Percentiles rank a stretch among this genome's conserved stretches.
These are phyloP conservation scores for Trypanosoma melophagium DNA, from an alignment of 208 protist species.

Conservation along the genomic window DNA sequence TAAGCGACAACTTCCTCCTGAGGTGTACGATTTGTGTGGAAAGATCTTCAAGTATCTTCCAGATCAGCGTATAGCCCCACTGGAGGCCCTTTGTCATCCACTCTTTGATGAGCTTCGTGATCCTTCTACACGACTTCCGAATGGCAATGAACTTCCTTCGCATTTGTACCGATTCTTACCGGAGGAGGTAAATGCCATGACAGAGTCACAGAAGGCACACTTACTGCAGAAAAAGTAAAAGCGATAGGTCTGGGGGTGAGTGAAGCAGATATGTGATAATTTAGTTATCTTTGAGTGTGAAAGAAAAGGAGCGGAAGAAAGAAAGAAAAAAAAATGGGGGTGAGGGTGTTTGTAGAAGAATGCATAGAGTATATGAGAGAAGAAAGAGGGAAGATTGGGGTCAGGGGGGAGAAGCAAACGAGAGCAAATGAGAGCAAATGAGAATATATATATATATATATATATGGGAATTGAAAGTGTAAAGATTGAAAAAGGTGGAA, in stretches of 20 bases:
- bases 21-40: conserved; percentile 93
- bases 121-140: conserved; percentile 62
- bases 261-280: no score
- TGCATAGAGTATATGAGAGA: neutral
- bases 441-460: neutral
- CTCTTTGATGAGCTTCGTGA: conserved; percentile 98
- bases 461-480: no score
- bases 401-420: conserved; percentile 1
- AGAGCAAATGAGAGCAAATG: conserved; percentile 8
- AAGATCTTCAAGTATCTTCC: conserved; percentile 95
- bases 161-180: conserved; percentile 72
- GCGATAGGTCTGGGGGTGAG: neutral
- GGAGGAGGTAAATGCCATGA: conserved; percentile 67
- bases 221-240: conserved; percentile 29
- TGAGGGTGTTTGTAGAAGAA: no score
- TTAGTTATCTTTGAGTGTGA: no score
- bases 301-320: neutral
- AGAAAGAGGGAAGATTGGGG: neutral
- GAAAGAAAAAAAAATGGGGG: neutral
- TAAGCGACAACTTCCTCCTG: conserved; percentile 41
- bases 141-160: conserved; percentile 58
- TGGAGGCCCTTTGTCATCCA: conserved; percentile 94
- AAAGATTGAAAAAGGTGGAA: no score
- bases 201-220: conserved; percentile 50
- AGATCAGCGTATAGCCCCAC: conserved; percentile 74